Percentiles rank a stretch among this genome's conserved stretches.
phyloP scores from a whole-genome alignment of 495 filamentous ascomycete genomes.

The Penicillium herquei region DNA sequence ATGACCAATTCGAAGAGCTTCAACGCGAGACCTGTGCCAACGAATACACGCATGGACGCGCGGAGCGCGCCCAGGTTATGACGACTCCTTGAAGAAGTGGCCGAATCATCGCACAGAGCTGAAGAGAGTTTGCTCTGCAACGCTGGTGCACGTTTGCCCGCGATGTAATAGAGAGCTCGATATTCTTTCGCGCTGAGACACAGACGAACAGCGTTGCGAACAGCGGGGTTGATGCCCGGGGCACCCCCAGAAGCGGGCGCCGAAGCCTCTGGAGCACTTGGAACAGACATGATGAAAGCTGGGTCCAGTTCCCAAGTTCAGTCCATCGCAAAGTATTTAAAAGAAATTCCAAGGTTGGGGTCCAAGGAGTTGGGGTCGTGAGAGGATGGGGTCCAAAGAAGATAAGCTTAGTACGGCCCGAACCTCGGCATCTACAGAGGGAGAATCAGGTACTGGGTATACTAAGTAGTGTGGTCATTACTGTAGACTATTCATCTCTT shows the following conservation, averaged over 20 bases:
- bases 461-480: too few relatives aligned
- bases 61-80: constrained; percentile 80
- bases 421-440: neutral
- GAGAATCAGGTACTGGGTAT: too few relatives aligned
- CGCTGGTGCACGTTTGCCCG: constrained; percentile 62
- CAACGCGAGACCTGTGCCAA: constrained; percentile 65
- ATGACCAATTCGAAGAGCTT: constrained; percentile 64
- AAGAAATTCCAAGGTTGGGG: neutral
- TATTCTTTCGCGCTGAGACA: constrained; percentile 85
- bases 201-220: constrained; percentile 77
- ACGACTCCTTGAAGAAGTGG: constrained; percentile 57
- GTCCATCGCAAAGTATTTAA: neutral
- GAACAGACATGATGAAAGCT: constrained; percentile 14
- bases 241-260: constrained; percentile 9
- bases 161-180: constrained; percentile 72
- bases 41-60: constrained; percentile 71
- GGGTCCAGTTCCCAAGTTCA: neutral
- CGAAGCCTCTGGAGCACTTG: constrained; percentile 9
- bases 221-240: constrained; percentile 21
- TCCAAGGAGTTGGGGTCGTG: constrained; percentile 1
- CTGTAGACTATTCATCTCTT: too few relatives aligned
- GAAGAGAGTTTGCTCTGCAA: constrained; percentile 60
- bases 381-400: neutral
- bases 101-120: constrained; percentile 52
- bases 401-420: neutral